Percentiles rank a stretch among this genome's conserved stretches.
phyloP scores from a whole-genome alignment of 148 eudicot genomes.

The Dianthus caryophyllus region DNA sequence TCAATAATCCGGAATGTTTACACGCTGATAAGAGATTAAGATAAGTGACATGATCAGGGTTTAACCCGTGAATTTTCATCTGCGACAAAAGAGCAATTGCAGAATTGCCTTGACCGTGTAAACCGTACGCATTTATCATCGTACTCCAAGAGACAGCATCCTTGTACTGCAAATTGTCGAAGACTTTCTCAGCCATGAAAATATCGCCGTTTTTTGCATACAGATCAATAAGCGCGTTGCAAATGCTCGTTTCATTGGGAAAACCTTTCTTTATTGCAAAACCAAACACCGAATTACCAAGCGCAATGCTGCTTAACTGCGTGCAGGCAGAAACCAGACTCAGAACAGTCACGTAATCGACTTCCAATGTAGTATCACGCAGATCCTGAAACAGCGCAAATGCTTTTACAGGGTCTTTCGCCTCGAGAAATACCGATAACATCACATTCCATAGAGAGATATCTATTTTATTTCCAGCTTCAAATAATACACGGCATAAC shows the following conservation, averaged over 20 bases:
- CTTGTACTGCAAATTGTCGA: conserved; percentile 37
- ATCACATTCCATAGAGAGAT: conserved; percentile 61
- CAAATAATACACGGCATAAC: conserved; percentile 45
- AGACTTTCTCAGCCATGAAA: conserved; percentile 37
- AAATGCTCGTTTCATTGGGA: conserved; percentile 32
- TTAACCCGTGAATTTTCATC: conserved; percentile 35
- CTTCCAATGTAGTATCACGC: conserved; percentile 30
- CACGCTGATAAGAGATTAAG: conserved; percentile 59
- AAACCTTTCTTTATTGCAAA: conserved; percentile 41
- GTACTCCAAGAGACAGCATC: conserved; percentile 54
- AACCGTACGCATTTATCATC: conserved; percentile 50
- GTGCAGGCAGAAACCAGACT: conserved; percentile 43
- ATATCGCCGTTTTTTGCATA: conserved; percentile 51
- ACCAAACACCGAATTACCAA: conserved; percentile 32
- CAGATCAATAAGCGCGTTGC: conserved; percentile 45
- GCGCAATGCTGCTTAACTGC: conserved; percentile 33
- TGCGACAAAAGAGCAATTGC: conserved; percentile 37
- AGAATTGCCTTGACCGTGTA: conserved; percentile 46
- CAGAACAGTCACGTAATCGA: conserved; percentile 50
- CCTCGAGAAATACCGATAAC: conserved; percentile 41
- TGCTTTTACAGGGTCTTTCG: conserved; percentile 27
- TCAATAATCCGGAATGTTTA: conserved; percentile 50
- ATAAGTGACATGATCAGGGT: conserved; percentile 46
- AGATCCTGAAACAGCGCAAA: conserved; percentile 34
- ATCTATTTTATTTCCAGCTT: conserved; percentile 34